Conservation (phyloP, 148 eudicot species). For the Nepenthes mirabilis region DNA sequence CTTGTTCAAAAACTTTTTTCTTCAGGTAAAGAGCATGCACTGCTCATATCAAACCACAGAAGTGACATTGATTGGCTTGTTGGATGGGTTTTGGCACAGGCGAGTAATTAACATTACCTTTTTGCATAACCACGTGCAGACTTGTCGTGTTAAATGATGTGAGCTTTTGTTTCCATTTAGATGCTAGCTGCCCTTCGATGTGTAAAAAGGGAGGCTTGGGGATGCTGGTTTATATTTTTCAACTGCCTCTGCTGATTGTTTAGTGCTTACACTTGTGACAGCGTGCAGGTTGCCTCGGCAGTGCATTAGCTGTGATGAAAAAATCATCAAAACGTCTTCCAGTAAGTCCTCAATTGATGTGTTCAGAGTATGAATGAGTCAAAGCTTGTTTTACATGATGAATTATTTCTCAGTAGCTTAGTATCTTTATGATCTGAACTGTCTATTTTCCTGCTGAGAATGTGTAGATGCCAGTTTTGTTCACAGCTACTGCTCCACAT, state of each 20-base stretch:
- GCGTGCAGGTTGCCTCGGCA: slow-evolving; percentile 93
- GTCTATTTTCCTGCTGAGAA: no score
- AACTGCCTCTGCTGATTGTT: neutral
- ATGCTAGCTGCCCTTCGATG: neutral
- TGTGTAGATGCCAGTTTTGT: no score
- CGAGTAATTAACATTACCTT: slow-evolving; percentile 20
- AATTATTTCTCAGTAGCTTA: no score
- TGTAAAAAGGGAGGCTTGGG: neutral
- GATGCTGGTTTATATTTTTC: neutral
- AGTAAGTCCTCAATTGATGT: slow-evolving; percentile 25
- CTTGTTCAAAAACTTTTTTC: slow-evolving; percentile 7
- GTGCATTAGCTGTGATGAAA: slow-evolving; percentile 74
- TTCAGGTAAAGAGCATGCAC: slow-evolving; percentile 91
- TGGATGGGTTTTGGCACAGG: slow-evolving; percentile 98
- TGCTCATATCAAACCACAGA: slow-evolving; percentile 65
- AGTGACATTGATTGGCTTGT: slow-evolving; percentile 99
- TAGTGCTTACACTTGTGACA: slow-evolving; percentile 27
- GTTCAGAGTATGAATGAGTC: neutral
- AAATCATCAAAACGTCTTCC: slow-evolving; percentile 63
- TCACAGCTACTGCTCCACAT: no score
- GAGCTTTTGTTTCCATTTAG: neutral
- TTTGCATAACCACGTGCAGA: neutral
- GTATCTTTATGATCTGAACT: no score
- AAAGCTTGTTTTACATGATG: neutral
- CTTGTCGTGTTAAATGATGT: neutral